Percentiles rank a stretch among this genome's conserved stretches.
phyloP scores from a whole-genome alignment of 2,329 filamentous ascomycete species.

The Dactylellina sp. region DNA sequence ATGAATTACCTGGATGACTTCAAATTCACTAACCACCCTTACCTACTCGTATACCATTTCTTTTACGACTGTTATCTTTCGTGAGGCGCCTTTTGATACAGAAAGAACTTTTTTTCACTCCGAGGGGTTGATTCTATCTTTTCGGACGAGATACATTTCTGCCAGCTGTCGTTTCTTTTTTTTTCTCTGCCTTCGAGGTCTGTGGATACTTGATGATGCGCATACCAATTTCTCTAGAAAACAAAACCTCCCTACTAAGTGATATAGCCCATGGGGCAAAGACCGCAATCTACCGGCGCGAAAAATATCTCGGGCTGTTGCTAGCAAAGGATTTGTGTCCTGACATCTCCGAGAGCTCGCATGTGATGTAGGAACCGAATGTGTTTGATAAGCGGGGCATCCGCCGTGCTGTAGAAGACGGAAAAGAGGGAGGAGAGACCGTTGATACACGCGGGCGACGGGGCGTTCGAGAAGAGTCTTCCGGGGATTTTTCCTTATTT shows the following conservation, averaged over 20 bases:
- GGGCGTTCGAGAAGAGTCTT: too few relatives aligned
- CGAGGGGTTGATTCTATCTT: constrained; percentile 19
- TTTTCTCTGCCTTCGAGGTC: constrained; percentile 17
- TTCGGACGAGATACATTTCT: constrained; percentile 48
- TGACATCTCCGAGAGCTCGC: constrained; percentile 10
- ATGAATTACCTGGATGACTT: constrained; percentile 27
- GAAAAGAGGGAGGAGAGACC: neutral
- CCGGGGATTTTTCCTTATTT: neutral
- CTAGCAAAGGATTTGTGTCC: constrained; percentile 28
- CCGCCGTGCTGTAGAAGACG: neutral
- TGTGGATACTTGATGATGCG: constrained; percentile 51
- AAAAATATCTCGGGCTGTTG: neutral
- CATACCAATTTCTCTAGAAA: constrained; percentile 47
- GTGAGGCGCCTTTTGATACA: constrained; percentile 31
- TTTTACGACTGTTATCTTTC: constrained; percentile 24
- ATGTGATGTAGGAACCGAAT: constrained; percentile 47
- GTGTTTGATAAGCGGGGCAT: constrained; percentile 5
- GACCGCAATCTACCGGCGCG: constrained; percentile 27
- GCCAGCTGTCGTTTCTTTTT: constrained; percentile 41
- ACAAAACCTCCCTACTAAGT: constrained; percentile 3
- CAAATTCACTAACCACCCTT: constrained; percentile 15
- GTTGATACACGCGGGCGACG: neutral
- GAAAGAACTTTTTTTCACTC: constrained; percentile 23
- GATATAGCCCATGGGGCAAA: constrained; percentile 16
- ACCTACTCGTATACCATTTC: constrained; percentile 20